Conservation (phyloP, 2,329 filamentous ascomycete genomes). For the Beauveria sp. region DNA sequence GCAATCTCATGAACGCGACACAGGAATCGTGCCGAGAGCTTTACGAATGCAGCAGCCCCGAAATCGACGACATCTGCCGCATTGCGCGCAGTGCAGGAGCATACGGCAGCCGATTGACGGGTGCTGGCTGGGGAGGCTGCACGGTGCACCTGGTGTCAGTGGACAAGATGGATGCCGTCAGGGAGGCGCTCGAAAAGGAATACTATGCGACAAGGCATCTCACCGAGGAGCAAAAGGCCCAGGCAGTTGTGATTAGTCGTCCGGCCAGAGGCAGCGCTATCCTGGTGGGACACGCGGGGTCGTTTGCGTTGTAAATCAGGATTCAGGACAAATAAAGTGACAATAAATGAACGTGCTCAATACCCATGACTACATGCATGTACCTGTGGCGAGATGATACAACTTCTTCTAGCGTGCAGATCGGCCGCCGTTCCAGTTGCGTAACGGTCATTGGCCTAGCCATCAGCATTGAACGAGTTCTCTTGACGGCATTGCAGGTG, state of each 20-base stretch:
- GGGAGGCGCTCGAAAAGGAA: constrained; percentile 65
- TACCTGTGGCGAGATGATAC: background rate
- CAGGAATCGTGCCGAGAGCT: constrained; percentile 79
- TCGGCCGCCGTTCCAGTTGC: background rate
- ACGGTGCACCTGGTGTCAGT: constrained; percentile 87
- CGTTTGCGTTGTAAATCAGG: constrained; percentile 17
- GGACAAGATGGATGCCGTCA: constrained; percentile 72
- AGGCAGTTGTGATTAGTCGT: constrained; percentile 81
- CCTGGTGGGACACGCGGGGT: constrained; percentile 20
- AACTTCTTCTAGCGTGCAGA: background rate
- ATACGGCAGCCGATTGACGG: constrained; percentile 80
- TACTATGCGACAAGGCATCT: constrained; percentile 68
- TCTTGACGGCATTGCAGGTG: background rate
- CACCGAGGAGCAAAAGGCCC: constrained; percentile 63
- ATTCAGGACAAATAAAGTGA: background rate
- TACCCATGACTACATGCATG: background rate
- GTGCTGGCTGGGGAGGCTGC: constrained; percentile 95
- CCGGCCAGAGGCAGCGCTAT: constrained; percentile 65
- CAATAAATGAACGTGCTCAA: background rate
- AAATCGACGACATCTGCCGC: constrained; percentile 81
- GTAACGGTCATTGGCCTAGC: background rate
- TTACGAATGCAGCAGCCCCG: constrained; percentile 87
- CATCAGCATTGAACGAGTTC: background rate
- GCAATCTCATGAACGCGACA: constrained; percentile 79
- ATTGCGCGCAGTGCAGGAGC: constrained; percentile 73